Evolutionary conservation across 1,139 yeast species (phyloP), one percentile per base, ranked within the genome.

Genomic region (Lodderomyces beijingensis): DNA sequence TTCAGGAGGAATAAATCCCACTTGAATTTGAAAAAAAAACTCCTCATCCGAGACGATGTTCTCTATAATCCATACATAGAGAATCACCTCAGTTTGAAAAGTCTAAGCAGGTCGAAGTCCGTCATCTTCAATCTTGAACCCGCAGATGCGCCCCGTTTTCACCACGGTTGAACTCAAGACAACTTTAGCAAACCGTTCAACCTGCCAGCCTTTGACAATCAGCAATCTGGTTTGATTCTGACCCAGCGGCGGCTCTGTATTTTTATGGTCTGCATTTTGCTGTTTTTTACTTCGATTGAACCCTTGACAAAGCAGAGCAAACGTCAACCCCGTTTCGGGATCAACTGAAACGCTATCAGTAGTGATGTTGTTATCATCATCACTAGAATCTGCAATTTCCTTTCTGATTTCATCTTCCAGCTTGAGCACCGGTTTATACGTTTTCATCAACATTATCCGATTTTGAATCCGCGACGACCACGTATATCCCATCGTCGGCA

Each of bases 401-500:
- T 22, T 16, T 16, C 16, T 19, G 13, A 38, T 5, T 17, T 34
- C 37, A 14, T 26, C n/a, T 10, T 35, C 31, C 16, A 30, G 21
- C 20, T 33, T 34, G 24, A 43, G 30, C 7, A 25, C 17, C 3
- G 70, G 70, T 27, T 46, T 47, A 38, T 66, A 67, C 3, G 49
- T 37, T 35, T 66, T 67, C 55, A 51, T 49, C 11, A 67, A 40
- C 37, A 65, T 42, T 4, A 67, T 51, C 32, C 66, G 47, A 17
- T 53, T 55, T 9, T 49, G 40, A 7, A 65, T 49, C 14, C 62
- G 49, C 32, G 57, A 58, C 12, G 61, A 45, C 74, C 74, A 67
- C 5, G 59, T 55, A 38, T 63, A 61, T 0, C 73, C 73, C 29
- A 67, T 46, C 5, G 70, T 57, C 0, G 73, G 71, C 2, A 66